A percentile compares a stretch with the other conserved stretches of the same genome.
Evolutionary conservation across 2,329 filamentous ascomycete genomes (phyloP).

Genomic region (Tothia fuscella): DNA sequence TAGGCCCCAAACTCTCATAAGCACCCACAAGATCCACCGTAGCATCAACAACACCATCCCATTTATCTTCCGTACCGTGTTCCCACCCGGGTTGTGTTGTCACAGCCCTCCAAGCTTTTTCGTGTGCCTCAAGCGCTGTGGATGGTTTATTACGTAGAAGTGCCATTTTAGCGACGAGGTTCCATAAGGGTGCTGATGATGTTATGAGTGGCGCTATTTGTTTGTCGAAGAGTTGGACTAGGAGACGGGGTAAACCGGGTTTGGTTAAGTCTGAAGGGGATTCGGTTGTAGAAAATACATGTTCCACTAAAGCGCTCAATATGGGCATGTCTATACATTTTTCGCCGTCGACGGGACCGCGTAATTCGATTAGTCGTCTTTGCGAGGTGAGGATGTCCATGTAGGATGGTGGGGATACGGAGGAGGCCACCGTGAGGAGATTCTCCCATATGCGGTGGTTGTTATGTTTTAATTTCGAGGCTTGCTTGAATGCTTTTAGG

Average conservation of each 20-base stretch:
- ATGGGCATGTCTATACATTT: slow-evolving; percentile 65
- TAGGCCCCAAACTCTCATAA: slow-evolving; percentile 59
- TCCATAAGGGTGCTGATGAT: slow-evolving; percentile 63
- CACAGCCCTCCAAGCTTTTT: slow-evolving; percentile 78
- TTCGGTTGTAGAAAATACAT: slow-evolving; percentile 45
- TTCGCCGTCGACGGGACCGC: slow-evolving; percentile 55
- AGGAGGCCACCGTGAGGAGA: slow-evolving; percentile 73
- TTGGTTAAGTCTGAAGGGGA: slow-evolving; percentile 24
- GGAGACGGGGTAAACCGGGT: slow-evolving; percentile 44
- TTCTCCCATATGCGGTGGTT: slow-evolving; percentile 97
- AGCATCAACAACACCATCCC: slow-evolving; percentile 60
- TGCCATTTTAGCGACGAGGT: slow-evolving; percentile 57
- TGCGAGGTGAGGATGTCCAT: slow-evolving; percentile 65
- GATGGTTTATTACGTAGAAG: slow-evolving; percentile 60
- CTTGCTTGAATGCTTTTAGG: slow-evolving; percentile 74
- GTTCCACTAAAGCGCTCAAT: slow-evolving; percentile 57
- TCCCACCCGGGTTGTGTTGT: slow-evolving; percentile 43
- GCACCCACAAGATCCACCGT: slow-evolving; percentile 73
- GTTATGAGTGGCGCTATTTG: slow-evolving; percentile 76
- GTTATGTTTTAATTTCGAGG: slow-evolving; percentile 68
- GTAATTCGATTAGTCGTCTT: slow-evolving; percentile 62
- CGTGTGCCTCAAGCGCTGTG: slow-evolving; percentile 68
- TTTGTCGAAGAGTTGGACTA: slow-evolving; percentile 63
- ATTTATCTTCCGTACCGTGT: slow-evolving; percentile 47
- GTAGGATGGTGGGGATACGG: slow-evolving; percentile 63